A percentile compares a stretch with the other conserved stretches of the same genome.
Evolutionary conservation across 345 rosid species (phyloP).

Genomic region (Linum trigynum): DNA sequence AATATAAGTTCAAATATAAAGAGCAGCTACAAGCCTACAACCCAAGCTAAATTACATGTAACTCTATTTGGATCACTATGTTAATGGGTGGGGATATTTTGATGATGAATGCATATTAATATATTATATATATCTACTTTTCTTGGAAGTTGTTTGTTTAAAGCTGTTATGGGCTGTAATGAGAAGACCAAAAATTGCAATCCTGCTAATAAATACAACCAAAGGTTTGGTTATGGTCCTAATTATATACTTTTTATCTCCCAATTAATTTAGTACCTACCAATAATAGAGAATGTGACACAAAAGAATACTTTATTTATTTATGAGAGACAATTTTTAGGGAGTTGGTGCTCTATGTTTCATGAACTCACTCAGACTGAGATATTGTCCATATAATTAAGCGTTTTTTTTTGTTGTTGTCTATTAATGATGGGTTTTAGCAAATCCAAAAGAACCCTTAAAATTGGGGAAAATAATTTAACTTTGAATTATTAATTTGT

Average conservation of each 20-base stretch:
- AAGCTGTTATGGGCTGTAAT: too few relatives aligned
- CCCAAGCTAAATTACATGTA: too few relatives aligned
- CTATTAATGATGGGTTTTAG: slow-evolving; percentile 14
- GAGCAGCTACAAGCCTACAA: too few relatives aligned
- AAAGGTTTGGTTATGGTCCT: too few relatives aligned
- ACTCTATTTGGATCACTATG: too few relatives aligned
- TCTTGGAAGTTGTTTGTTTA: too few relatives aligned
- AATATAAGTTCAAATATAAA: too few relatives aligned
- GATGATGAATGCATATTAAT: too few relatives aligned
- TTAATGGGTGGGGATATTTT: too few relatives aligned
- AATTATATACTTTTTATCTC: background rate
- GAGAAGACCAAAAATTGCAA: background rate
- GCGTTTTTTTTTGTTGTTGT: background rate
- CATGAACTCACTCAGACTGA: slow-evolving; percentile 13
- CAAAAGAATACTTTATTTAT: background rate
- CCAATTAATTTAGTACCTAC: background rate
- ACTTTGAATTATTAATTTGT: background rate
- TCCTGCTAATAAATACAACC: background rate
- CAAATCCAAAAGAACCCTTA: background rate
- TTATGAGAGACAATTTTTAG: slow-evolving; percentile 5
- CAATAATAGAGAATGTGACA: background rate
- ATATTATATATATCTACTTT: too few relatives aligned
- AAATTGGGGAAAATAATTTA: background rate
- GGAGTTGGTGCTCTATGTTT: background rate
- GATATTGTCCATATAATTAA: slow-evolving; percentile 17